phyloP scores from a whole-genome alignment of 495 filamentous ascomycete genomes.

The Penicillium argentinense region DNA sequence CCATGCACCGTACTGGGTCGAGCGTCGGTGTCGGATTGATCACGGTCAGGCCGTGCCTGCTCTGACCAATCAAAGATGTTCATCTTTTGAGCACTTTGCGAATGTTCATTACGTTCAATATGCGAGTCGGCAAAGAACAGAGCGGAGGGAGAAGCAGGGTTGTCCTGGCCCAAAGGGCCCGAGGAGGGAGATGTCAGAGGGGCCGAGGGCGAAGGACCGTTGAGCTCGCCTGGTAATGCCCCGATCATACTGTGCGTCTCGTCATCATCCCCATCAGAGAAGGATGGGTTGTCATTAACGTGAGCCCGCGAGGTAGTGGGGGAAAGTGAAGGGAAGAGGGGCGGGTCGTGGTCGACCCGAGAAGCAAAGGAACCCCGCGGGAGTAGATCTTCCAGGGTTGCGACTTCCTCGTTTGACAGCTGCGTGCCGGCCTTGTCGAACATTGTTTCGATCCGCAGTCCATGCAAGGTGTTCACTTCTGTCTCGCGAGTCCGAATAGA shows the following conservation, averaged over 20 bases:
- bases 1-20: conserved; percentile 89
- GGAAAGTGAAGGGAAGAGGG: conserved; percentile 48
- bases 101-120: too few relatives aligned
- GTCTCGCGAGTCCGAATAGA: conserved; percentile 83
- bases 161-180: conserved; percentile 1
- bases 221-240: conserved; percentile 29
- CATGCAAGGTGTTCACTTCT: conserved; percentile 51
- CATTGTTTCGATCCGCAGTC: conserved; percentile 75
- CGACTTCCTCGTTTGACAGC: conserved; percentile 55
- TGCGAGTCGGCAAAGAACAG: conserved; percentile 2
- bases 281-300: conserved; percentile 14
- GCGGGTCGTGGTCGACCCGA: conserved; percentile 28
- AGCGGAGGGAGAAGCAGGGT: neutral
- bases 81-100: conserved; percentile 33
- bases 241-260: conserved; percentile 37
- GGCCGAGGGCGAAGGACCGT: conserved; percentile 5
- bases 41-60: conserved; percentile 54
- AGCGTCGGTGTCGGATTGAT: conserved; percentile 51
- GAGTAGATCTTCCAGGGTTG: conserved; percentile 55
- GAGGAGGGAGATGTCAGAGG: conserved; percentile 4
- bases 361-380: conserved; percentile 43
- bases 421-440: conserved; percentile 75
- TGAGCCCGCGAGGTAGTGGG: conserved; percentile 39
- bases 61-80: conserved; percentile 88
- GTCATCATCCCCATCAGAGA: conserved; percentile 31